Conservation (phyloP, 192 early-diverging fungal species). For the Coemansia sp. region DNA sequence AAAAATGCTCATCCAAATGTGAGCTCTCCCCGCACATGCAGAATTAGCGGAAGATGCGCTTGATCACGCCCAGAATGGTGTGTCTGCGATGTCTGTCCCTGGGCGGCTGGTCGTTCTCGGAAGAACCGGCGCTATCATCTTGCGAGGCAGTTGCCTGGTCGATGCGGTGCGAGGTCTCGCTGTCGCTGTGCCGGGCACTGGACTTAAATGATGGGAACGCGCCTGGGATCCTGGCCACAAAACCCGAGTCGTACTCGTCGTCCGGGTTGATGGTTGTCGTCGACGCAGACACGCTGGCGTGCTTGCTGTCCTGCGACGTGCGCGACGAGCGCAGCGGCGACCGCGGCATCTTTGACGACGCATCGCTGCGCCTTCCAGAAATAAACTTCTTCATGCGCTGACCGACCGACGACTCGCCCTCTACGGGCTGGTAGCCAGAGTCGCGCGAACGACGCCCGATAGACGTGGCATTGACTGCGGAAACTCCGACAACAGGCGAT, state of each 20-base stretch:
- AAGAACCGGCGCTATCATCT: constrained; percentile 22
- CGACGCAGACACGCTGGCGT: constrained; percentile 31
- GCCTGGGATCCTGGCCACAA: constrained; percentile 35
- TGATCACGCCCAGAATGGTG: constrained; percentile 51
- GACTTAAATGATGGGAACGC: constrained; percentile 31
- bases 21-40: too few species aligned
- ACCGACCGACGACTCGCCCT: constrained; percentile 31
- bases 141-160: constrained; percentile 9
- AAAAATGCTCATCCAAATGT: background rate
- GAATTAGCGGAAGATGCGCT: constrained; percentile 50
- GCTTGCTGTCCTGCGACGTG: constrained; percentile 36
- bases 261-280: constrained; percentile 22
- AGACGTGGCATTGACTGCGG: constrained; percentile 41
- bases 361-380: constrained; percentile 34
- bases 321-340: constrained; percentile 40
- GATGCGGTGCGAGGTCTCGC: constrained; percentile 11
- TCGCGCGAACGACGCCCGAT: constrained; percentile 38
- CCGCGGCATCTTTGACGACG: constrained; percentile 13
- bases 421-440: constrained; percentile 27
- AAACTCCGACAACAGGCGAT: constrained; percentile 44
- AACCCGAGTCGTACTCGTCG: constrained; percentile 19
- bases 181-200: constrained; percentile 22
- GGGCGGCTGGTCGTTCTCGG: constrained; percentile 26
- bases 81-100: constrained; percentile 47
- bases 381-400: constrained; percentile 54